A percentile compares a stretch with the other conserved stretches of the same genome.
These are phyloP conservation scores for Diaporthe batatas DNA, from an alignment of 2,329 filamentous ascomycete species.

Conservation along the genomic window DNA sequence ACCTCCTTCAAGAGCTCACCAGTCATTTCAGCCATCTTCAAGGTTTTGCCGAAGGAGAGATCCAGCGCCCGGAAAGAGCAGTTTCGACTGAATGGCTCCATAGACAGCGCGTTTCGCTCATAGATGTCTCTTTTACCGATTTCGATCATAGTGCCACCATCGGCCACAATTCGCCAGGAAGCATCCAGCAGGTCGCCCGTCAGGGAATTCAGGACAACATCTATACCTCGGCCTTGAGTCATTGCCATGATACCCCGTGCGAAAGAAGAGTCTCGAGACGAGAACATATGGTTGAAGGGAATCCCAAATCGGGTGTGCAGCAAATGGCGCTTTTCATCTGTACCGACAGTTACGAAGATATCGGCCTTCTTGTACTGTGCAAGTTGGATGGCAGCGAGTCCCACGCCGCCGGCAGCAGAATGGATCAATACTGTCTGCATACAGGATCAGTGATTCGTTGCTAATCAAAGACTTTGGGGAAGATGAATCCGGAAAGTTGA, in stretches of 20 bases:
- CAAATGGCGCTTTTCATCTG: conserved; percentile 49
- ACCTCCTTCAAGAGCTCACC: not conserved
- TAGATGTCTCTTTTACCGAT: conserved; percentile 44
- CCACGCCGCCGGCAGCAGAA: conserved; percentile 28
- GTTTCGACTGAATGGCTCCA: conserved; percentile 43
- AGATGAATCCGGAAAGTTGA: too few relatives aligned
- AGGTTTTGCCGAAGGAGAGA: conserved; percentile 33
- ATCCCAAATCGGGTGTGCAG: conserved; percentile 46
- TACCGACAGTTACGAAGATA: conserved; percentile 52
- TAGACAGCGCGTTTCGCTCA: conserved; percentile 43
- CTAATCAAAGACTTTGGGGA: too few relatives aligned
- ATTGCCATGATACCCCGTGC: too few relatives aligned
- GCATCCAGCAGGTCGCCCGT: conserved; percentile 47
- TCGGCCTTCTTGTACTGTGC: conserved; percentile 31
- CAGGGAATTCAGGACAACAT: conserved; percentile 46
- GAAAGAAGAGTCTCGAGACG: too few relatives aligned
- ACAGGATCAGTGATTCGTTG: too few relatives aligned
- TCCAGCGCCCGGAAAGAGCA: conserved; percentile 45
- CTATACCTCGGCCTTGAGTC: conserved; percentile 43
- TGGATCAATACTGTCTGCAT: conserved; percentile 34
- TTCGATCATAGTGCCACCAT: conserved; percentile 51
- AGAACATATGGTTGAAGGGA: conserved; percentile 48
- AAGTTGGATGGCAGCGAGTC: conserved; percentile 16
- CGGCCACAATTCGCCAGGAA: conserved; percentile 50
- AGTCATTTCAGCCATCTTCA: not conserved